Evolutionary conservation across 2,329 filamentous ascomycete genomes (phyloP), one percentile per base, ranked within the genome.

Genomic region (Apiospora saccharicola): DNA sequence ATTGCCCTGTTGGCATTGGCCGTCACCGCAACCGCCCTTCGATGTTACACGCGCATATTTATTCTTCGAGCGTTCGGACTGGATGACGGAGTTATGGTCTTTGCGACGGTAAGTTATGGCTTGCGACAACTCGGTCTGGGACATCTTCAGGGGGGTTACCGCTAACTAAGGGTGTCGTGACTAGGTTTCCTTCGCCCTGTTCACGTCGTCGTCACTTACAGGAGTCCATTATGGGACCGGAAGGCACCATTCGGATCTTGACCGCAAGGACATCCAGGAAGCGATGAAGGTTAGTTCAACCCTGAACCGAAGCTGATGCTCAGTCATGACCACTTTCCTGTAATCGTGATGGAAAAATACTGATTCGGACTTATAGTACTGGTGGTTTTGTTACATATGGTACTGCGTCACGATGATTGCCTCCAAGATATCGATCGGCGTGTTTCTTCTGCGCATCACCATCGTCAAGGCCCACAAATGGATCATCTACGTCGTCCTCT

Each of bases 361-460:
- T 41, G 0, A 71, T 13, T 37, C 51, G 26, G 16, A 34, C 3
- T 46, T 68, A 4, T 41, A 74, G 72, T 75, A 67, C 30, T 75
- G 75, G 72, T 74, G 71, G 70, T 69, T 74, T 8, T 74, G 73
- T 57, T 75, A 76, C 43, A 71, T 73, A 14, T 74, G 70, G 69
- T 76, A 76, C 68, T 73, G 71, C 67, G 44, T 71, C 22, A 73
- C 75, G 26, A 76, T 75, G 74, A 75, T 77, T 26, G 34, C 57
- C 34, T 73, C 72, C 8, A 76, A 76, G 37, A 64, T 74, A 13
- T 77, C 76, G 8, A 74, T 77, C 49, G 74, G 73, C 43, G 49
- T 74, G 24, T 77, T 77, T 68, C 72, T 77, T 30, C 70, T 77
- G 6, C 76, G 76, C 24, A 72, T 77, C 44, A 74, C 76, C 14